phyloP scores from a whole-genome alignment of 208 protist genomes.

The Leishmania gerbilli region DNA sequence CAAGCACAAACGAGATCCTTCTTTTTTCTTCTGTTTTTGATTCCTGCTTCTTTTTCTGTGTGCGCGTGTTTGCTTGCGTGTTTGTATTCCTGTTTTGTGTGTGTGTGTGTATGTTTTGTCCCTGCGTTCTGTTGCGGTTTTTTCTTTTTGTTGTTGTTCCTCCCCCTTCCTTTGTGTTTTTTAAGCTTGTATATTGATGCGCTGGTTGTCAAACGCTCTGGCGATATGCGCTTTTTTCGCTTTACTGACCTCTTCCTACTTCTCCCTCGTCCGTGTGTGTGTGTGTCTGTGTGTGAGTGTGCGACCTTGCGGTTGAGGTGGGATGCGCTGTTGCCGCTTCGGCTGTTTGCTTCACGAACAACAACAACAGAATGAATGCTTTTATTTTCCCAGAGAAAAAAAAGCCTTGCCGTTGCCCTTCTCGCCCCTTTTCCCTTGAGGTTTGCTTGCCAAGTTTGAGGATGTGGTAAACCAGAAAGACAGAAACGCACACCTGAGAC shows the following conservation, averaged over 20 bases:
- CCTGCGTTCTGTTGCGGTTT: background rate
- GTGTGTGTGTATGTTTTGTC: background rate
- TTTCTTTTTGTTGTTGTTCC: background rate
- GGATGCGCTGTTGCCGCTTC: no score
- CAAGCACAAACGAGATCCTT: background rate
- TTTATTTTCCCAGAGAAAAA: background rate
- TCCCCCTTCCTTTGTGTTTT: background rate
- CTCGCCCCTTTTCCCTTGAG: background rate
- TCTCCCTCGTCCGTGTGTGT: background rate
- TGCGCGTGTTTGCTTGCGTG: background rate
- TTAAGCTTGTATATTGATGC: no score
- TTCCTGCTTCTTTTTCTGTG: background rate
- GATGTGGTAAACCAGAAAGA: background rate
- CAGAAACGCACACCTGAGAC: background rate
- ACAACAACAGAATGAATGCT: no score
- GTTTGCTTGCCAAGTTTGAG: background rate
- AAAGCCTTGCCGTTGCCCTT: background rate
- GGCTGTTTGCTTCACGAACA: no score
- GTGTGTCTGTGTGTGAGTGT: background rate
- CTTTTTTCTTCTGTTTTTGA: background rate
- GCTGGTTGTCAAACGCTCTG: no score
- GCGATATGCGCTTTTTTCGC: no score
- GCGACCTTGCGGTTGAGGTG: no score
- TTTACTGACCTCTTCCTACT: no score
- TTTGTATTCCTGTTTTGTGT: background rate